Base-by-base conservation (phyloP, 345 rosid species). In the Salix viminalis region DNA sequence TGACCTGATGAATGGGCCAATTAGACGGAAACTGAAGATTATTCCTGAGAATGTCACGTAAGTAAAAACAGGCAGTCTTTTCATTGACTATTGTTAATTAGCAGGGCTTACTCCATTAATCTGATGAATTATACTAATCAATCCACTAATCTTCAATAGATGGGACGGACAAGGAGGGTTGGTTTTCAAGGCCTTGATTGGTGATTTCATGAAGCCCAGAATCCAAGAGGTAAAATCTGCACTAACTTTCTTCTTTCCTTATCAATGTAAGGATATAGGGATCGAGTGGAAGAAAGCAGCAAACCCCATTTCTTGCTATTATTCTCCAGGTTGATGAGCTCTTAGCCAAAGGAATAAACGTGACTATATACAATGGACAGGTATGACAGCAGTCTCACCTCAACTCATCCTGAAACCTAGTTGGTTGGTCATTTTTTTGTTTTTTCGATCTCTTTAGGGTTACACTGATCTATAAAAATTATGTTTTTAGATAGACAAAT, bases 141-240 rank as follows among this genome's bases (percentile, higher is more conserved):
- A 19, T 13, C 9, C 30, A n/a, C 11, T 32, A 60, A 60, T 60
- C 32, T 74, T 34, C 21, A 26, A 14, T 56, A 84, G 88, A 67
- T 85, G 86, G 85, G 81, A 71, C 36, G 82, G 74, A 28, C 83
- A 82, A 65, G 4, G 1, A 8, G 24, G 4, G 2, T 11, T 69
- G 78, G 80, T 87, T 70, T 77, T 72, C 54, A 21, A 34, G 16
- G 85, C 81, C 60, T 19, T 84, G 82, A 1, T 1, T 2, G 90
- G 86, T 1, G 86, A 87, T 37, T 82, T 85, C 77, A 85, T 82
- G 88, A 84, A 72, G 67, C 88, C 83, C 8, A 87, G 88, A 76
- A 87, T 85, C 46, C 39, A 75, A 48, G 88, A 87, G 87, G 90
- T 84, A 75, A 15, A 21, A 24, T 36, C 14, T 6, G 4, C 42